phyloP scores from a whole-genome alignment of 139 green algal genomes.

The Chlorella sorokiniana region DNA sequence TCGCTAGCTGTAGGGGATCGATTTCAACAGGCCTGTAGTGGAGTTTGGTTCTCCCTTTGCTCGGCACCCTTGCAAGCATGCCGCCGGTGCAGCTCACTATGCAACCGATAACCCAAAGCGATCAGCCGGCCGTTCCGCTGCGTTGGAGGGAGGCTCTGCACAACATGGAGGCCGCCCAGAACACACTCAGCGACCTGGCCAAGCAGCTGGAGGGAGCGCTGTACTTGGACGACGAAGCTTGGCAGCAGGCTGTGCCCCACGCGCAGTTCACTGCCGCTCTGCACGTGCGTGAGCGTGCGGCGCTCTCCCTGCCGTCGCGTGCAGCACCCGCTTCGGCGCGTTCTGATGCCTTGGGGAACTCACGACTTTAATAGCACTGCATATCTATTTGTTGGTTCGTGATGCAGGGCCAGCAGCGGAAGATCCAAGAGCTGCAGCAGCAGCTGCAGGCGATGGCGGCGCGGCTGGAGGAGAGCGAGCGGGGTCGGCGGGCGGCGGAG shows the following conservation, averaged over 20 bases:
- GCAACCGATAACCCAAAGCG: background rate
- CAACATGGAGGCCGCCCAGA: constrained; percentile 9
- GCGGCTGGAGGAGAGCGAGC: constrained; percentile 27
- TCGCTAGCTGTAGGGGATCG: too few species aligned
- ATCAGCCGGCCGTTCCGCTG: background rate
- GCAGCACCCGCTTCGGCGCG: background rate
- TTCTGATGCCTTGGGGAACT: background rate
- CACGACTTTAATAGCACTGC: background rate
- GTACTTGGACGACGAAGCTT: constrained; percentile 16
- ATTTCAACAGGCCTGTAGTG: too few species aligned
- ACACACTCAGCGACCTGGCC: background rate
- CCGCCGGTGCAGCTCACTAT: constrained; percentile 6
- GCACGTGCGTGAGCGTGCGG: background rate
- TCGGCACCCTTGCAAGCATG: background rate
- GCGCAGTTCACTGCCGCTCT: constrained; percentile 11
- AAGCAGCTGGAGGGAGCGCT: constrained; percentile 21
- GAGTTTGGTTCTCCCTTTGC: too few species aligned
- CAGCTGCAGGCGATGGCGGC: background rate
- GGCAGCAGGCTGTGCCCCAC: constrained; percentile 19
- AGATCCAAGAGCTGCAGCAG: constrained; percentile 24
- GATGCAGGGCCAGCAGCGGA: constrained; percentile 31
- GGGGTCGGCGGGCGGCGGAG: constrained; percentile 3
- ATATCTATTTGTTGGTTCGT: too few species aligned
- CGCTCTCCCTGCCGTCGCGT: too few species aligned
- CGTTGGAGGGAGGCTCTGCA: constrained; percentile 17